These are phyloP conservation scores for Zostera marina DNA, from an alignment of 116 monocot genomes.

Conservation along the genomic window DNA sequence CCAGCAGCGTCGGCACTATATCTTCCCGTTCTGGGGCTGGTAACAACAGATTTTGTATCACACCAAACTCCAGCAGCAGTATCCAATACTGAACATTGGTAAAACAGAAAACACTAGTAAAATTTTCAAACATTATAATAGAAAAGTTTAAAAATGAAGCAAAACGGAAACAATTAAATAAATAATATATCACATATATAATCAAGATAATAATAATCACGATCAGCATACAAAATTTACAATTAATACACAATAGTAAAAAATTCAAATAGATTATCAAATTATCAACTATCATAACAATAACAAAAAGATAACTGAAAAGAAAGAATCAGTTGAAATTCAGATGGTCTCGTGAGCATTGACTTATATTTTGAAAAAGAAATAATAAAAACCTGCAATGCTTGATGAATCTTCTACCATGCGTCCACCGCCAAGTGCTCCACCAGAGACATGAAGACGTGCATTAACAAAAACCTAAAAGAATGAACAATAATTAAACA, in stretches of 20 bases:
- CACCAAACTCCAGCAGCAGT: constrained; percentile 99
- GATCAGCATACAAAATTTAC: no score
- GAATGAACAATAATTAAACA: constrained; percentile 5
- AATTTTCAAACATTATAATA: neutral
- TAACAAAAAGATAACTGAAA: no score
- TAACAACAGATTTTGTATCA: constrained; percentile 89
- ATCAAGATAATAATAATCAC: no score
- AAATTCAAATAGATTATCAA: no score
- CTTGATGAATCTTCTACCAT: constrained; percentile 99
- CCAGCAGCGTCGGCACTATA: constrained; percentile 97
- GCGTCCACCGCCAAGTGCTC: constrained; percentile 98
- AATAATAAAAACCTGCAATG: constrained; percentile 59
- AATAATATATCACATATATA: no score
- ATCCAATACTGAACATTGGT: constrained; percentile 49
- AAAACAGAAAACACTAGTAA: constrained; percentile 3
- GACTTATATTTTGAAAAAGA: neutral
- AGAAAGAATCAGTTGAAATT: no score
- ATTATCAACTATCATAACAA: no score
- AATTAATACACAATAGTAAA: no score
- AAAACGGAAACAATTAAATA: no score
- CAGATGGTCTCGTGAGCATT: neutral
- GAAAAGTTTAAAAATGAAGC: no score
- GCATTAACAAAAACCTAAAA: constrained; percentile 98
- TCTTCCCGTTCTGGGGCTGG: constrained; percentile 78
- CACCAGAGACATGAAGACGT: constrained; percentile 99